Conservation (phyloP, 441 rosid species). For the Viola pubescens region DNA sequence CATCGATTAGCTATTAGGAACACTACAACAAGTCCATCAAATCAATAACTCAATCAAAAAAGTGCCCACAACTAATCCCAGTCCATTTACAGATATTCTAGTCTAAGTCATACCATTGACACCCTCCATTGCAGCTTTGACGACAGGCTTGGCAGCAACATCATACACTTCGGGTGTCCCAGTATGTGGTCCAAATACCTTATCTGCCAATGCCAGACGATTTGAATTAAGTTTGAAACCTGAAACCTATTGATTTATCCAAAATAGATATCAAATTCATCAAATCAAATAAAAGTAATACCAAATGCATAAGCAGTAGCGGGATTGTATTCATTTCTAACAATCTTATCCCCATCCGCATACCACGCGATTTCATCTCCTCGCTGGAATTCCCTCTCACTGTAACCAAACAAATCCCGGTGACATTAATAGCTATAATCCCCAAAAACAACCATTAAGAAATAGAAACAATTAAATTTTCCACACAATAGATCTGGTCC, state of each 20-base stretch:
- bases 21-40: too few relatives aligned
- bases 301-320: constrained; percentile 91
- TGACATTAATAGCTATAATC: not conserved
- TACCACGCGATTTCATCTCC: constrained; percentile 98
- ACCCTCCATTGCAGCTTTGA: constrained; percentile 98
- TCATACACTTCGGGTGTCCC: constrained; percentile 78
- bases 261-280: constrained; percentile 4
- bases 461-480: constrained; percentile 10
- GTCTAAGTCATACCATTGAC: constrained; percentile 55
- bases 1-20: too few relatives aligned
- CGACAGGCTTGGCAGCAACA: constrained; percentile 90
- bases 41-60: too few relatives aligned
- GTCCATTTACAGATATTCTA: too few relatives aligned
- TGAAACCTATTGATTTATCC: not conserved
- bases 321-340: constrained; percentile 80
- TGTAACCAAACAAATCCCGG: constrained; percentile 30
- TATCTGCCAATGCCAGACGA: constrained; percentile 46
- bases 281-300: constrained; percentile 20
- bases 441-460: not conserved
- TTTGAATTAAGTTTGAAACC: too few relatives aligned
- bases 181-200: constrained; percentile 84
- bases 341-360: constrained; percentile 89
- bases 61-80: too few relatives aligned
- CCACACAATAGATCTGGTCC: constrained; percentile 43
- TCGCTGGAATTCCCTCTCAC: constrained; percentile 87